A percentile compares a stretch with the other conserved stretches of the same genome.
Conservation (phyloP, 306 rosid genomes). For the Bauhinia variegata region DNA sequence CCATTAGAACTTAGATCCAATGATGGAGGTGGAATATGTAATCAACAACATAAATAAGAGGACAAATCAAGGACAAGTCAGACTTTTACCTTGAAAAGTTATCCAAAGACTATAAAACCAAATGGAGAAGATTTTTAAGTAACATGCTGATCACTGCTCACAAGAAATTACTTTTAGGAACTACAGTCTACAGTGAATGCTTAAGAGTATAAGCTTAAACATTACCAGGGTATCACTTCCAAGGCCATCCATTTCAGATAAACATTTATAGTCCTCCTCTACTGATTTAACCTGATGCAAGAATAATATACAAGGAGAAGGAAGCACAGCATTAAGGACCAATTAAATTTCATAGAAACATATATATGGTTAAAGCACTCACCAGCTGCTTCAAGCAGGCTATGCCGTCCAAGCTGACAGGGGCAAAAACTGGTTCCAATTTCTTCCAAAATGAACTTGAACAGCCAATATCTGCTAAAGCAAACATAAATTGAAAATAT, state of each 20-base stretch:
- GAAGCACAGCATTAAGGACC: constrained; percentile 28
- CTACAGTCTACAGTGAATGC: not conserved
- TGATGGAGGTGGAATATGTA: constrained; percentile 2
- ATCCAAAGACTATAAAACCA: too few relatives aligned
- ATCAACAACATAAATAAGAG: constrained; percentile 16
- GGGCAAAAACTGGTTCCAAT: constrained; percentile 64
- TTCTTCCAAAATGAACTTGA: constrained; percentile 84
- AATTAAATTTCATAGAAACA: constrained; percentile 33
- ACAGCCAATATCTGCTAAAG: constrained; percentile 64
- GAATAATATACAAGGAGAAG: constrained; percentile 26
- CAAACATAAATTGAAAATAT: constrained; percentile 17
- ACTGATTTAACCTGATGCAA: constrained; percentile 53
- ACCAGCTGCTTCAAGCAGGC: constrained; percentile 77
- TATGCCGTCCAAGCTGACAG: constrained; percentile 54
- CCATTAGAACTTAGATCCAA: not conserved
- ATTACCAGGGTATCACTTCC: constrained; percentile 56
- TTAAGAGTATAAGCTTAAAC: constrained; percentile 31
- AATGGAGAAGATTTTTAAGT: too few relatives aligned
- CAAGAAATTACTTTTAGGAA: not conserved
- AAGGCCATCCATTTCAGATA: constrained; percentile 49
- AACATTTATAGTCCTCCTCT: constrained; percentile 55
- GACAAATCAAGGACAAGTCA: not conserved
- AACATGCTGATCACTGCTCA: too few relatives aligned
- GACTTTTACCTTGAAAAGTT: too few relatives aligned
- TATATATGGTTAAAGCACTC: constrained; percentile 24